Evolutionary conservation across 2,329 filamentous ascomycete species (phyloP), one percentile per base, ranked within the genome.

Genomic region (Calonectria pseudoturangicola): DNA sequence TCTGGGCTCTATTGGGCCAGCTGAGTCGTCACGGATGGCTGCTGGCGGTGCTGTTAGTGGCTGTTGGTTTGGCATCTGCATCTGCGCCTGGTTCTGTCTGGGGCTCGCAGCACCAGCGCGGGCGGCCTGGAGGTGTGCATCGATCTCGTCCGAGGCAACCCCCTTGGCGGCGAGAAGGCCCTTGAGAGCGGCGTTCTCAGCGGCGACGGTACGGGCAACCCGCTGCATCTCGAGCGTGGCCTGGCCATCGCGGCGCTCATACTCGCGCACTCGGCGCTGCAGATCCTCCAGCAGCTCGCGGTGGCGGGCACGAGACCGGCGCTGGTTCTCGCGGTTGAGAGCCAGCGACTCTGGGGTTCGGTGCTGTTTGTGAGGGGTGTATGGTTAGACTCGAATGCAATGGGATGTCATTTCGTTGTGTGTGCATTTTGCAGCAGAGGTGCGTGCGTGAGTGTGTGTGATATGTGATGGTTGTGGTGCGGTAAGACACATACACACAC

Each of bases 201-300:
- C 74, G 13, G 83, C 84, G 4, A 89, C 86, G 51, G 77, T 78
- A 16, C 86, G 84, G 4, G 88, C 87, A 0, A 85, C 86, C 3
- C 79, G 82, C 78, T 89, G 88, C 84, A 89, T 86, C 72, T 87
- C 86, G 2, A 85, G 76, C 4, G 85, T 86, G 6, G 88, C 88
- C 71, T 84, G 81, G 1, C 85, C 82, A 30, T 85, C 87, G 2
- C 79, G 81, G 9, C 77, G 77, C 78, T 88, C 86, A 74, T 85
- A 86, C 33, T 85, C 84, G n/a, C 79, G 81, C 10, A 89, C 70
- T 7, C 83, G 82, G 12, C 72, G 77, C 74, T 87, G 86, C 25
- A 89, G 81, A 5, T 83, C 81, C 10, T 84, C 83, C n/a, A 88
- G 75, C 36, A 86, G 83, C 70, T 87, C 86, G 48, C 83, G 84